Percentiles rank a stretch among this genome's conserved stretches.
phyloP scores from a whole-genome alignment of 176 grass and related monocot genomes.

The Tuctoria greenei region DNA sequence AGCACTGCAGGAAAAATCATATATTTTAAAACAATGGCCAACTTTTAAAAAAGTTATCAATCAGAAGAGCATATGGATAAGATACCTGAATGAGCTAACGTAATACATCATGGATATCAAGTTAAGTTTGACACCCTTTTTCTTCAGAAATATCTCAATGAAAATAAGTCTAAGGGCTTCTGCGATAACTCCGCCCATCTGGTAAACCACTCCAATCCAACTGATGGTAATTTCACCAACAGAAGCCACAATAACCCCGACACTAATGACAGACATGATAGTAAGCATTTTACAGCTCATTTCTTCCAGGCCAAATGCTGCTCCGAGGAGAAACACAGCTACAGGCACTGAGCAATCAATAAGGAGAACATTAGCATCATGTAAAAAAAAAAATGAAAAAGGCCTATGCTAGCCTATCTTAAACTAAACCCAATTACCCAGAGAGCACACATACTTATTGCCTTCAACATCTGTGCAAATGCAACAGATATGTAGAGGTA shows the following conservation, averaged over 20 bases:
- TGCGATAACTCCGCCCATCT: conserved; percentile 94
- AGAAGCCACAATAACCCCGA: conserved; percentile 93
- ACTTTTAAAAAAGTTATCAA: conserved; percentile 24
- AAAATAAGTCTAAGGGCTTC: conserved; percentile 95
- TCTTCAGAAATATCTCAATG: conserved; percentile 98
- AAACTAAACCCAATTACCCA: conserved; percentile 14
- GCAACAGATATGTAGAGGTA: conserved; percentile 99
- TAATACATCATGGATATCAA: conserved; percentile 99
- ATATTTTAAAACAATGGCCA: conserved; percentile 11
- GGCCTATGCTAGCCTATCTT: neutral
- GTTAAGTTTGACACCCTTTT: conserved; percentile 89
- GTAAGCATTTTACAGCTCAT: conserved; percentile 84
- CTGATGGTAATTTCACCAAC: conserved; percentile 89
- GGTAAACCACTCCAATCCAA: conserved; percentile 96
- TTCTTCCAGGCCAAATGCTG: conserved; percentile 87
- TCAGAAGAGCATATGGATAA: neutral
- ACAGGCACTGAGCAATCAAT: conserved; percentile 81
- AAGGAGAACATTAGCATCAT: conserved; percentile 19
- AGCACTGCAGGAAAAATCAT: conserved; percentile 63
- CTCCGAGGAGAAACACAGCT: conserved; percentile 90
- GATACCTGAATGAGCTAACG: conserved; percentile 95
- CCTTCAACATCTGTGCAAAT: conserved; percentile 99
- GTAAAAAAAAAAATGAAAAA: conserved; percentile 7
- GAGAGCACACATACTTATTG: conserved; percentile 70
- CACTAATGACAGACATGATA: conserved; percentile 92